Evolutionary conservation across 495 filamentous ascomycete genomes (phyloP).

Genomic region (Aspergillus sclerotiicarbonarius): DNA sequence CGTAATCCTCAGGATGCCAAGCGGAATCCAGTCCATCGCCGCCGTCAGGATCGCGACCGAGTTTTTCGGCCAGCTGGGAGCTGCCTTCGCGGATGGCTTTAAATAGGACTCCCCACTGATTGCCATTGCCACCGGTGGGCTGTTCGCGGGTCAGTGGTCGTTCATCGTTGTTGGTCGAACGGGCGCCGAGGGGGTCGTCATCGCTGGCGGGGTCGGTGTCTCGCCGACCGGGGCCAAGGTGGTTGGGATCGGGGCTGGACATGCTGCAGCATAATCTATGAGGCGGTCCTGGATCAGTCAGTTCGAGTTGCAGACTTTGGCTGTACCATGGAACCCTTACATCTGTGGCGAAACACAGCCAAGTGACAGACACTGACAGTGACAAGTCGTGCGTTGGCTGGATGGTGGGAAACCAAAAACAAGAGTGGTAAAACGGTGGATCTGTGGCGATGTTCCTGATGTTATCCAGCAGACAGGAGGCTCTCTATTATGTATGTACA

Average conservation of each 20-base stretch:
- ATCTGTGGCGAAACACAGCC: too few relatives aligned
- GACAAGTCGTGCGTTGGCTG: too few relatives aligned
- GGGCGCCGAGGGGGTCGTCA: background rate
- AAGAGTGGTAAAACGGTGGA: too few relatives aligned
- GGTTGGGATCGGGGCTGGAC: background rate
- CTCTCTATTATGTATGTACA: too few relatives aligned
- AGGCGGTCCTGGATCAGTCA: background rate
- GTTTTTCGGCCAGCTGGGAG: constrained; percentile 2
- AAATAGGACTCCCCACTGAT: constrained; percentile 1
- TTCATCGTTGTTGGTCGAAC: background rate
- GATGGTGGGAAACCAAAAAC: too few relatives aligned
- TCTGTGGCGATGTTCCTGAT: too few relatives aligned
- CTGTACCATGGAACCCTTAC: too few relatives aligned
- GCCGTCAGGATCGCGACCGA: constrained; percentile 5
- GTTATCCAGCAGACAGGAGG: too few relatives aligned
- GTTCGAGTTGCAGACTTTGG: too few relatives aligned
- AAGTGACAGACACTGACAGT: too few relatives aligned
- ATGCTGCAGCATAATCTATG: constrained; percentile 1
- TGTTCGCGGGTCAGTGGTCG: background rate
- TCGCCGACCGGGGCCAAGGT: background rate
- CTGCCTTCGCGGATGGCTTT: constrained; percentile 1
- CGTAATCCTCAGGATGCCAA: constrained; percentile 2
- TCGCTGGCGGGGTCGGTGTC: background rate
- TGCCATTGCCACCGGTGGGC: too few relatives aligned
- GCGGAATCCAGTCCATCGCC: constrained; percentile 2